Conservation (phyloP, 2,329 filamentous ascomycete species). For the Rasamsonia emersonii region DNA sequence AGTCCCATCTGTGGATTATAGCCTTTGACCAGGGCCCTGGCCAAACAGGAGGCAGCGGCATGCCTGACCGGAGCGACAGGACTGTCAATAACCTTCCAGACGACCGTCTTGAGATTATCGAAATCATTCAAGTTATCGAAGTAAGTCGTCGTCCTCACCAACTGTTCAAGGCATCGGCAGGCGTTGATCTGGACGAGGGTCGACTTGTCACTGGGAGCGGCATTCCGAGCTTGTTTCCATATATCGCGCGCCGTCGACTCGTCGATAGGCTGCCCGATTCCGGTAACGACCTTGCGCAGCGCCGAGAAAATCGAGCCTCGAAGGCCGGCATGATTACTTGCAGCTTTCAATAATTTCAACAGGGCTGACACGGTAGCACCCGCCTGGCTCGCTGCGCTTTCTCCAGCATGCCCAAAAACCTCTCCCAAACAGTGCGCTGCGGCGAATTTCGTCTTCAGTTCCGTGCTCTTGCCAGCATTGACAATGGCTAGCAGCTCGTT, state of each 20-base stretch:
- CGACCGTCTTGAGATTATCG: slow-evolving; percentile 70
- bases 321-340: slow-evolving; percentile 71
- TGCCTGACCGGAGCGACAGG: slow-evolving; percentile 66
- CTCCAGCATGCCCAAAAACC: slow-evolving; percentile 83
- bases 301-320: slow-evolving; percentile 69
- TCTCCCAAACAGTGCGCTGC: slow-evolving; percentile 80
- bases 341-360: slow-evolving; percentile 69
- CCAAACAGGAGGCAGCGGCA: slow-evolving; percentile 76
- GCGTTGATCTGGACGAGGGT: slow-evolving; percentile 69
- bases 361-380: slow-evolving; percentile 63
- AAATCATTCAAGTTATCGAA: slow-evolving; percentile 88
- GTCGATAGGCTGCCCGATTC: slow-evolving; percentile 69
- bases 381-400: slow-evolving; percentile 81
- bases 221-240: slow-evolving; percentile 81
- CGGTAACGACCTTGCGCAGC: slow-evolving; percentile 65
- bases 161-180: slow-evolving; percentile 67
- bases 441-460: slow-evolving; percentile 73
- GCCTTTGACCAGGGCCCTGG: slow-evolving; percentile 71
- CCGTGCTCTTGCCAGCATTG: slow-evolving; percentile 63
- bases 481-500: slow-evolving; percentile 74
- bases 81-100: slow-evolving; percentile 84
- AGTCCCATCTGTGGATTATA: slow-evolving; percentile 56
- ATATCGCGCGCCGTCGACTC: slow-evolving; percentile 79
- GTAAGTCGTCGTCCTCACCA: slow-evolving; percentile 64
- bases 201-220: slow-evolving; percentile 72